A percentile compares a stretch with the other conserved stretches of the same genome.
These are phyloP conservation scores for Xylaria cubensis DNA, from an alignment of 495 filamentous ascomycete species.

Conservation along the genomic window DNA sequence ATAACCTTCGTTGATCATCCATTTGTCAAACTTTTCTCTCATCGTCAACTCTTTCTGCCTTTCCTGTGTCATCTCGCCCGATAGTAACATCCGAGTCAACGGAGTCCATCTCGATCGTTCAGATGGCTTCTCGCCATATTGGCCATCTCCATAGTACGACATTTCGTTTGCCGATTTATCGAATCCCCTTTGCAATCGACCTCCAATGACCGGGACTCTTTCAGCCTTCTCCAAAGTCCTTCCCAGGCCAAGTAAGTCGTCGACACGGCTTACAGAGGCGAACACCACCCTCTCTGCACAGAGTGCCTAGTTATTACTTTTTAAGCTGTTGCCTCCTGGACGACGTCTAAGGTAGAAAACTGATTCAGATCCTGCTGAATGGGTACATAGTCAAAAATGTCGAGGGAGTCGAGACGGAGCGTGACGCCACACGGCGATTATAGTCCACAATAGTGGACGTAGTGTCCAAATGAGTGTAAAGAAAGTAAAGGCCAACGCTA, in stretches of 20 bases:
- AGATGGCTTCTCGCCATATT: slow-evolving; percentile 54
- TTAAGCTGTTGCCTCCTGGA: slow-evolving; percentile 29
- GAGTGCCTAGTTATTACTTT: slow-evolving; percentile 15
- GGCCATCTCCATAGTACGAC: slow-evolving; percentile 48
- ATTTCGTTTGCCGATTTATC: slow-evolving; percentile 37
- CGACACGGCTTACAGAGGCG: slow-evolving; percentile 25
- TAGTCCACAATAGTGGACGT: slow-evolving; percentile 31
- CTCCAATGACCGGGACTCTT: background rate
- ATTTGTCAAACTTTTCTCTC: slow-evolving; percentile 60
- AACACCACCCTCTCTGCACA: slow-evolving; percentile 21
- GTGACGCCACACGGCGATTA: slow-evolving; percentile 8
- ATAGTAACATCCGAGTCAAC: slow-evolving; percentile 70
- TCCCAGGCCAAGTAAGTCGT: slow-evolving; percentile 21
- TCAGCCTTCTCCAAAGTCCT: slow-evolving; percentile 16
- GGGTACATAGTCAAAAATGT: slow-evolving; percentile 45
- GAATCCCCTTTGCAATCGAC: slow-evolving; percentile 6
- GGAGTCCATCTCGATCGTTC: slow-evolving; percentile 74
- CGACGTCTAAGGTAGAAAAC: slow-evolving; percentile 25
- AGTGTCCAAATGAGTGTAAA: slow-evolving; percentile 34
- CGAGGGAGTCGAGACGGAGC: slow-evolving; percentile 4
- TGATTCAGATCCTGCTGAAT: slow-evolving; percentile 67
- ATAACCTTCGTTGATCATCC: slow-evolving; percentile 83
- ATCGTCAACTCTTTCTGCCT: slow-evolving; percentile 64
- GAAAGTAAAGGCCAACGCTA: slow-evolving; percentile 43
- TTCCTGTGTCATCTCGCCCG: slow-evolving; percentile 72